Evolutionary conservation across 2,329 filamentous ascomycete species (phyloP), one percentile per base, ranked within the genome.

Genomic region (Botrytis hyacinthi): DNA sequence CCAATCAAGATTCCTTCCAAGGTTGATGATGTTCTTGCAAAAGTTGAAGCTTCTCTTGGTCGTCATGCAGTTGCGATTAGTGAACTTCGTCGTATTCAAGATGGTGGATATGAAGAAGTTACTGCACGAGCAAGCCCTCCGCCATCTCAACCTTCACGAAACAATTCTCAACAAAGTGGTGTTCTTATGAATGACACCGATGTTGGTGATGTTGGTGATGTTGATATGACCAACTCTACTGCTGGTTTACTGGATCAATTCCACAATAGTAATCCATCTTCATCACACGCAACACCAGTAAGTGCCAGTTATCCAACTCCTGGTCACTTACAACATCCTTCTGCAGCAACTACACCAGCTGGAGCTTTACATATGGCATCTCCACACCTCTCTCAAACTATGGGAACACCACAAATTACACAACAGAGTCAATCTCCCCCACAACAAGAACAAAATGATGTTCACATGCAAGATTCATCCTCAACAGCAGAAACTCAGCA

Each of bases 31-130:
- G 90, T 98, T 57, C 87, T 95, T 37, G 86, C 89, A 60, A 89
- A 93, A 72, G 89, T 97, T 1, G 93, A 97, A 83, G 84, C 86
- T 69, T 84, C 89, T 3, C 86, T 93, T n/a, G 90, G 90, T 29
- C 90, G 90, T 72, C 90, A 88, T 76, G 89, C 93, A 61, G 86
- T 88, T 54, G 85, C 87, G 40, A 88, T 92, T 71, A 87, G 90
- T 68, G 86, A 88, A 37, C 86, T 95, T 12, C 86, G 88, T 54
- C 91, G 93, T 63, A 87, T 97, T 61, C 90, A 96, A 79, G 92
- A 93, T 78, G 94, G 94, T 67, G 94, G 94, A 3, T 88, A 89
- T 48, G 84, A 94, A 81, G 89, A 93, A 75, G 78, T 80, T 35
- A 79, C 82, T 22, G 79, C 75, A 35, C 63, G 75, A n/a, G 75